Base-by-base conservation (phyloP, 1,139 yeast species). In the Geotrichum phurueaensis region DNA sequence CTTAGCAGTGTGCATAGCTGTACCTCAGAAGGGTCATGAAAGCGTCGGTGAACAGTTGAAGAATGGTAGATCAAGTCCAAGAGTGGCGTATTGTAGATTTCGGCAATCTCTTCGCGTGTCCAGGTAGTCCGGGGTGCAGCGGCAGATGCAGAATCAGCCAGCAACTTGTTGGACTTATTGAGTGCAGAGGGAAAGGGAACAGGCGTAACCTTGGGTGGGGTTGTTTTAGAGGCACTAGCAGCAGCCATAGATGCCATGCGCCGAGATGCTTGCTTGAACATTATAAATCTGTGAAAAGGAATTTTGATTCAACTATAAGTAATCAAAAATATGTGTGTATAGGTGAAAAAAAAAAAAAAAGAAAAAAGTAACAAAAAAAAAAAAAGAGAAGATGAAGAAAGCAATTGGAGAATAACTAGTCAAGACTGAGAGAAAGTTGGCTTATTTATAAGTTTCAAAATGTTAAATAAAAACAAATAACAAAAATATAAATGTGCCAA, bases 1-100 rank as follows among this genome's bases (percentile, higher is more conserved):
- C 85, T 85, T 74, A 87, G 79, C 63, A 87, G 77, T 1, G 94
- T 86, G 72, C 96, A 87, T 56, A 87, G 77, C 71, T 87, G 96
- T 31, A 87, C 85, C 69, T 86, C 85, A 1, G 78, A 69, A 0
- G 92, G 90, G 66, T 87, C 82, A 69, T 87, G 91, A 73, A 79
- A 82, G 63, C 76, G 78, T 55, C 91, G 76, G 70, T 87, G 94
- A 63, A 86, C 87, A 7, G 81, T 65, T 66, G 86, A 90, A 0
- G 94, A 85, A 54, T 79, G 77, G 70, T 78, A 81, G 5, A 84
- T 79, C 55, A 87, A 75, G 54, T 86, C 74, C 74, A 84, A 76
- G 61, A 87, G 73, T 0, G 95, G 92, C 1, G 86, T 79, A 60
- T 84, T 70, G 69, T 86, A 87, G 57, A 87, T 84, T 55, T 81